Percentiles rank a stretch among this genome's conserved stretches.
Conservation (phyloP, 139 green algal species). For the Pseudopediastrum boryanum region DNA sequence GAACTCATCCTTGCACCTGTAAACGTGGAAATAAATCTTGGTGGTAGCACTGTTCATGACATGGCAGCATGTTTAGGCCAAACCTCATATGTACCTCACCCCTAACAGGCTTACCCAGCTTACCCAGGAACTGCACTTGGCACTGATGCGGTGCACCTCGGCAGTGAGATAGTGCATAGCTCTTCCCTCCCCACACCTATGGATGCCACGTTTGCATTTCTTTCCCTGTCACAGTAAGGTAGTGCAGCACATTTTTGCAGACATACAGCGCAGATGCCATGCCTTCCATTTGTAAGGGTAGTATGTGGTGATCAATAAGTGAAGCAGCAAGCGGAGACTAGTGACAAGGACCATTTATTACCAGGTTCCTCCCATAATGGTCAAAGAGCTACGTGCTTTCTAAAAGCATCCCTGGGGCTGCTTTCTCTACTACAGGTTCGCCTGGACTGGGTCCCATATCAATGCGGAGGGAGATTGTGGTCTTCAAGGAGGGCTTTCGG, state of each 20-base stretch:
- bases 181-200: too few relatives aligned
- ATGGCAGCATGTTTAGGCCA: too few relatives aligned
- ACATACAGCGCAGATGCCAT: background rate
- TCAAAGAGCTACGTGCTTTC: background rate
- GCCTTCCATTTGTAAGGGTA: background rate
- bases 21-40: too few relatives aligned
- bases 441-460: conserved; percentile 69
- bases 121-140: too few relatives aligned
- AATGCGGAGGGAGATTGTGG: conserved; percentile 60
- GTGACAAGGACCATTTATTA: background rate
- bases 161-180: too few relatives aligned
- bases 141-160: too few relatives aligned
- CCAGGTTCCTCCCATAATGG: background rate
- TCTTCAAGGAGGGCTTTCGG: conserved; percentile 77
- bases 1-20: too few relatives aligned
- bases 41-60: too few relatives aligned
- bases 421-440: conserved; percentile 43
- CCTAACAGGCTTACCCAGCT: too few relatives aligned
- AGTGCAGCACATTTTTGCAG: background rate
- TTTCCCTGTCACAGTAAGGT: too few relatives aligned
- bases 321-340: background rate
- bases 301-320: background rate
- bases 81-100: too few relatives aligned
- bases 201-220: too few relatives aligned
- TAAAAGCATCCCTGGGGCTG: background rate